Evolutionary conservation across 257 asterid species (phyloP).

Genomic region (Capsicum chinense): DNA sequence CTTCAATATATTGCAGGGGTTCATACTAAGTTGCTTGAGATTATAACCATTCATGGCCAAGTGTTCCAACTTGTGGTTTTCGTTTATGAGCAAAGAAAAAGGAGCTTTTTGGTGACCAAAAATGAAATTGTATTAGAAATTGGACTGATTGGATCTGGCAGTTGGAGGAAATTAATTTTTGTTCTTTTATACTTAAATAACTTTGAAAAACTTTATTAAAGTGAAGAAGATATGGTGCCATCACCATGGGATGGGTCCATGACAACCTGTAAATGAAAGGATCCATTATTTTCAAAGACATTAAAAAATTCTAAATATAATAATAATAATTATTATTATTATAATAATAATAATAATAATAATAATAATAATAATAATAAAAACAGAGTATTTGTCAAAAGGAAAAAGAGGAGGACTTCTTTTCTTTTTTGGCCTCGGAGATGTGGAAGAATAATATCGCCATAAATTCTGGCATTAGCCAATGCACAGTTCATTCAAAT

Average conservation of each 20-base stretch:
- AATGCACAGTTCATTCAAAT: conserved; percentile 31
- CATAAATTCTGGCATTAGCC: neutral
- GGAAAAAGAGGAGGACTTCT: conserved; percentile 22
- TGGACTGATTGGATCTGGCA: conserved; percentile 46
- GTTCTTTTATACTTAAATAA: neutral
- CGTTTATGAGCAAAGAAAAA: conserved; percentile 19
- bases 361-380: too few species aligned
- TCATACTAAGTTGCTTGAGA: conserved; percentile 29
- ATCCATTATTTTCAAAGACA: conserved; percentile 1
- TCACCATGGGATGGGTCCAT: conserved; percentile 49
- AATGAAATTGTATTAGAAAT: neutral
- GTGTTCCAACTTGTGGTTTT: conserved; percentile 30
- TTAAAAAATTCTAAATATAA: neutral
- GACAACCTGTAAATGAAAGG: conserved; percentile 38
- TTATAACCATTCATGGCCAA: neutral
- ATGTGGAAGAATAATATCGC: conserved; percentile 33
- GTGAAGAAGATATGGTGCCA: conserved; percentile 36
- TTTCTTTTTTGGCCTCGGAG: neutral
- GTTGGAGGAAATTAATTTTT: neutral
- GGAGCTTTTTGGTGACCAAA: neutral
- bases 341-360: neutral
- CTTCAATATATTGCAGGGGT: conserved; percentile 23
- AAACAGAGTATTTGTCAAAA: neutral
- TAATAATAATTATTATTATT: neutral
- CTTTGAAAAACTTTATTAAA: neutral